A percentile compares a stretch with the other conserved stretches of the same genome.
Evolutionary conservation across 345 rosid species (phyloP).

Genomic region (Draba incana): DNA sequence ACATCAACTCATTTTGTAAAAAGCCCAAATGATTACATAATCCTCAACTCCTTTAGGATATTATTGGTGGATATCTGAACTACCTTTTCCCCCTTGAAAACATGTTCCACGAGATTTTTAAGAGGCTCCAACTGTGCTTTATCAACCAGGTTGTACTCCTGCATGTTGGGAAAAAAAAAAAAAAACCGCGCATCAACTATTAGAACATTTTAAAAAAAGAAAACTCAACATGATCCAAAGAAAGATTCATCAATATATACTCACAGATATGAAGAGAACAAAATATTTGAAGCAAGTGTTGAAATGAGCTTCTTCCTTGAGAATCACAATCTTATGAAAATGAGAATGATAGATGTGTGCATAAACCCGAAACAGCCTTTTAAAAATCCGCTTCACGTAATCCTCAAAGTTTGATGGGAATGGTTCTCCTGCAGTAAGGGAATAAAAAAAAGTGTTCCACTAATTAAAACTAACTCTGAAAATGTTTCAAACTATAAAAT

Average conservation of each 20-base stretch:
- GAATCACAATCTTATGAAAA: slow-evolving; percentile 73
- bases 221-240: background rate
- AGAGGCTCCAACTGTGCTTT: slow-evolving; percentile 12
- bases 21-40: background rate
- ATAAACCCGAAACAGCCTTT: slow-evolving; percentile 76
- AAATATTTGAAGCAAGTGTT: slow-evolving; percentile 95
- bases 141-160: slow-evolving; percentile 35
- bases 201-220: background rate
- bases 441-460: background rate
- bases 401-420: slow-evolving; percentile 87
- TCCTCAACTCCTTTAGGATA: slow-evolving; percentile 2
- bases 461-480: slow-evolving; percentile 1
- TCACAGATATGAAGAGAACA: slow-evolving; percentile 76
- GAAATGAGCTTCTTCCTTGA: slow-evolving; percentile 88
- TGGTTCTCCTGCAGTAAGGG: slow-evolving; percentile 54
- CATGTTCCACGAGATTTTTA: slow-evolving; percentile 1
- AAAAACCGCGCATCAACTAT: background rate
- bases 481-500: background rate
- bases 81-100: background rate
- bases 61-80: background rate
- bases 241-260: slow-evolving; percentile 38
- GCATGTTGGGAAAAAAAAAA: background rate
- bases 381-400: slow-evolving; percentile 78
- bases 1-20: slow-evolving; percentile 12
- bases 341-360: slow-evolving; percentile 92